A percentile compares a stretch with the other conserved stretches of the same genome.
Conservation (phyloP, 2,329 filamentous ascomycete genomes). For the Trichophyton verrucosum region DNA sequence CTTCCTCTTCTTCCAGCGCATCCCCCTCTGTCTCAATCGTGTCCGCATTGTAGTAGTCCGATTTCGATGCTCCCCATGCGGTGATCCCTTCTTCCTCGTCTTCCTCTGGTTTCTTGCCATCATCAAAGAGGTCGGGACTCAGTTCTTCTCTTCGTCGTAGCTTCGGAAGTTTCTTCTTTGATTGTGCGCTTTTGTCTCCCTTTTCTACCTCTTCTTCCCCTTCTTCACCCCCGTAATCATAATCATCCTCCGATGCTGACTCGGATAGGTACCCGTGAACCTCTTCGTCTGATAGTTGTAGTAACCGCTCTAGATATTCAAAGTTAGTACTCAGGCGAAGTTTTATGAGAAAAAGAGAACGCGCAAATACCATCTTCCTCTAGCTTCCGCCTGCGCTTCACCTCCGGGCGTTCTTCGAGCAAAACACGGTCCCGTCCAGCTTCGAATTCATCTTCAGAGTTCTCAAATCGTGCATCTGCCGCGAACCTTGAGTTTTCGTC, state of each 20-base stretch:
- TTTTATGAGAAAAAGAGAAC: background rate
- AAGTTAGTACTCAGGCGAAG: constrained; percentile 13
- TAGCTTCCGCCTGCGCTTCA: constrained; percentile 61
- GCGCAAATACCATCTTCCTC: constrained; percentile 48
- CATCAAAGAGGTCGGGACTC: constrained; percentile 18
- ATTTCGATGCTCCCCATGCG: constrained; percentile 77
- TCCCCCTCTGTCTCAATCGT: constrained; percentile 55
- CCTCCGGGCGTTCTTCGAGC: constrained; percentile 66
- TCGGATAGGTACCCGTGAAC: constrained; percentile 40
- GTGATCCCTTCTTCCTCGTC: constrained; percentile 47
- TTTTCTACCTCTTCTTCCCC: constrained; percentile 25
- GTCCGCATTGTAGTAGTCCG: constrained; percentile 90
- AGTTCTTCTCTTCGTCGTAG: constrained; percentile 13
- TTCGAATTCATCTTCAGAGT: constrained; percentile 91
- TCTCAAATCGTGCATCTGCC: constrained; percentile 62
- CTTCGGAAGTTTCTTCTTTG: constrained; percentile 14
- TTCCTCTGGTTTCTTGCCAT: constrained; percentile 42
- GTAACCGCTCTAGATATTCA: constrained; percentile 38
- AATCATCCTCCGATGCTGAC: constrained; percentile 34
- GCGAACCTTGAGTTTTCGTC: constrained; percentile 25
- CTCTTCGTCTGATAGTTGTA: constrained; percentile 52
- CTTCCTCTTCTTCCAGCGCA: constrained; percentile 81
- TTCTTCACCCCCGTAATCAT: constrained; percentile 19
- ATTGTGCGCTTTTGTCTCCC: constrained; percentile 18
- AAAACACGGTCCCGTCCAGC: constrained; percentile 74